Conservation (phyloP, 768 basidiomycete species). For the Trametopsis cervina region DNA sequence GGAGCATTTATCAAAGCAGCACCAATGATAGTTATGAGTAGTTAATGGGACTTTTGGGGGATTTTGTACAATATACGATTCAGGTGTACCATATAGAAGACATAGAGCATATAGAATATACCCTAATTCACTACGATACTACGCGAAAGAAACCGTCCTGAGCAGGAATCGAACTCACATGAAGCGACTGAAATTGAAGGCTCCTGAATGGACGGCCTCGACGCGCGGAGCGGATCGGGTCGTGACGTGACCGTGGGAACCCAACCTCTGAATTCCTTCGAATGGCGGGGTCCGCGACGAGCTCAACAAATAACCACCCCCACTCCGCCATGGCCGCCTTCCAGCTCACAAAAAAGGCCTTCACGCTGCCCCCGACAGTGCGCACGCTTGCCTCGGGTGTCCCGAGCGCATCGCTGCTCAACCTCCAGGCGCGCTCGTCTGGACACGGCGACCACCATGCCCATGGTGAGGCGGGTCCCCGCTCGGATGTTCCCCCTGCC, state of each 20-base stretch:
- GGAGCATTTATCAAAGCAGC: conserved; percentile 35
- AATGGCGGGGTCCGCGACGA: conserved; percentile 19
- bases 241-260: conserved; percentile 13
- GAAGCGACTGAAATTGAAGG: conserved; percentile 3
- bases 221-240: conserved; percentile 11
- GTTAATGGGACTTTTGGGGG: neutral
- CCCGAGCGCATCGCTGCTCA: conserved; percentile 69
- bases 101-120: conserved; percentile 5
- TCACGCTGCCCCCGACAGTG: conserved; percentile 77
- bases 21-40: conserved; percentile 5
- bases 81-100: neutral
- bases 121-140: too few relatives aligned
- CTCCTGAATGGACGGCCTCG: conserved; percentile 10
- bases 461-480: conserved; percentile 46
- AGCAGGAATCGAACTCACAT: neutral
- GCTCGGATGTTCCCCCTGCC: conserved; percentile 56
- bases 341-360: conserved; percentile 72
- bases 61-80: neutral
- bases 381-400: conserved; percentile 74
- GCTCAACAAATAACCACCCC: conserved; percentile 6
- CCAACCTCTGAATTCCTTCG: neutral
- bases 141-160: neutral
- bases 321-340: conserved; percentile 53
- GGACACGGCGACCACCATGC: conserved; percentile 48
- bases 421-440: conserved; percentile 58